Base-by-base conservation (phyloP, 768 basidiomycete genomes). In the Podaxis sp. region DNA sequence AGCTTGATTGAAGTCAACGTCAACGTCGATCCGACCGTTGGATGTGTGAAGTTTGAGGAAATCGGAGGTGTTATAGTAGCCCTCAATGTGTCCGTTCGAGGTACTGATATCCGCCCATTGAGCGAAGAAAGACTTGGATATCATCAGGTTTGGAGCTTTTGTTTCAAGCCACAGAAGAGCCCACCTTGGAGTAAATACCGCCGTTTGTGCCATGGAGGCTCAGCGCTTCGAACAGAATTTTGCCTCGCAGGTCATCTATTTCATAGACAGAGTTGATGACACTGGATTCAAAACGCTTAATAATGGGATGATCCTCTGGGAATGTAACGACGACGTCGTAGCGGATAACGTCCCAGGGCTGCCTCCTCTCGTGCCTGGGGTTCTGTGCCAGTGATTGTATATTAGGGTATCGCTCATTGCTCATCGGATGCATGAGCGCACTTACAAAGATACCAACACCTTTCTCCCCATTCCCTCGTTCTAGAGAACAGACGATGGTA, bases 381-480 rank as follows among this genome's bases (percentile, higher is more conserved):
- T 59, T 59, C 55, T 49, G 24, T 47, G 4, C 15, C 15, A n/a
- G 2, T 7, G 9, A 17, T 33, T 38, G 24, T 19, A 11, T 6
- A 29, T 40, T 15, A 53, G 12, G 13, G 25, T 2, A 38, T 40
- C 15, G 11, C 4, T 50, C 49, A 50, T 50, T 15, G 22, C 13
- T 22, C 9, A 13, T 25, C 49, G 15, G 8, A 33, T 2, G 17
- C 11, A 38, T 25, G 13, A 12, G 12, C 3, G 12, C 38, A 41
- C 61, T 62, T 17, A 62, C 61, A 33, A 62, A 62, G 5, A 62
- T 56, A 2, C 61, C 61, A 33, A 62, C 61, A 27, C 61, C 61
- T 13, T 11, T 37, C 24, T 62, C 61, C 15, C 61, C 61, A 38
- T 62, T 43, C 19, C 19, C 38, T 27, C 61, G 43, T 11, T 40